These are phyloP conservation scores for Hansfordia pulvinata DNA, from an alignment of 2,329 filamentous ascomycete species.

Conservation along the genomic window DNA sequence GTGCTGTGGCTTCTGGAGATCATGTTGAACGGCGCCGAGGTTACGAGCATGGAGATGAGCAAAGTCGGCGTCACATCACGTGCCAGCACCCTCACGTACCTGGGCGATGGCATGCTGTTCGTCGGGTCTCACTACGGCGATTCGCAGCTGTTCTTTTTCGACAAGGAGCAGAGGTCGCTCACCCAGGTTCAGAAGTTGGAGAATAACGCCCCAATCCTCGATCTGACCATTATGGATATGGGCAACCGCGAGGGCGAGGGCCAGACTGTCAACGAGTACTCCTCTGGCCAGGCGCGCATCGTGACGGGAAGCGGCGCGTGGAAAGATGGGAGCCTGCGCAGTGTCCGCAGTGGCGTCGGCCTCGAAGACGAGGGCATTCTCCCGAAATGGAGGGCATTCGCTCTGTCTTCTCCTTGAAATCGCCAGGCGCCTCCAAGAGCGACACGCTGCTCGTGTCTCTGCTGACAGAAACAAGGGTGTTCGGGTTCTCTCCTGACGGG, in stretches of 20 bases:
- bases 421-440: constrained; percentile 28
- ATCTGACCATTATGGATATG: constrained; percentile 95
- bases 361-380: constrained; percentile 77
- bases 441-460: constrained; percentile 74
- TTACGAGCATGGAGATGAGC: constrained; percentile 59
- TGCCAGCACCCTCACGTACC: constrained; percentile 66
- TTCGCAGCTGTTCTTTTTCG: constrained; percentile 56
- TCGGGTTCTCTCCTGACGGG: constrained; percentile 59
- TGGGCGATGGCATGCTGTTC: constrained; percentile 62
- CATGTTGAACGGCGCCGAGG: constrained; percentile 48
- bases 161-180: constrained; percentile 25
- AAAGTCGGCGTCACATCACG: constrained; percentile 55
- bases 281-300: constrained; percentile 84
- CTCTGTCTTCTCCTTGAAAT: constrained; percentile 56
- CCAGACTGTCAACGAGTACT: constrained; percentile 72
- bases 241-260: constrained; percentile 69
- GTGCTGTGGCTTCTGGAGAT: constrained; percentile 75
- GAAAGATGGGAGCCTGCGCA: constrained; percentile 76
- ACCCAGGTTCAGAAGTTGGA: constrained; percentile 60
- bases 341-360: constrained; percentile 85
- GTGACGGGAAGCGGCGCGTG: constrained; percentile 88
- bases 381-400: constrained; percentile 63
- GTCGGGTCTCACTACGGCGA: constrained; percentile 89
- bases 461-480: constrained; percentile 70
- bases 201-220: constrained; percentile 84